A percentile compares a stretch with the other conserved stretches of the same genome.
Conservation (phyloP, 2,329 filamentous ascomycete genomes). For the Colletotrichum lini region DNA sequence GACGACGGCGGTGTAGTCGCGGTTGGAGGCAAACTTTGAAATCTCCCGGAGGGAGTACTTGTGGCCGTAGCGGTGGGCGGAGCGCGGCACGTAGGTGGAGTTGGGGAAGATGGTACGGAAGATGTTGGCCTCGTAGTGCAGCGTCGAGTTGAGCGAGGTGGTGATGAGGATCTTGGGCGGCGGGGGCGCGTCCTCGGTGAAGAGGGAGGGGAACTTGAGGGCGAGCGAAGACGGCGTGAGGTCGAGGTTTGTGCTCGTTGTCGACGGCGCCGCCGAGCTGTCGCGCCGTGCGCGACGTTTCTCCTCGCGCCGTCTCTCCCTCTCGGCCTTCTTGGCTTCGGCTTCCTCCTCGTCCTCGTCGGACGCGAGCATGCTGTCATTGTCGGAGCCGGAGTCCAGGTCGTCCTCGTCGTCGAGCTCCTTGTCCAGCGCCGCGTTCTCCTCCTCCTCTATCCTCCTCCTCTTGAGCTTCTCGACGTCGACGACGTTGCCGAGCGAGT, state of each 20-base stretch:
- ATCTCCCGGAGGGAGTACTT: constrained; percentile 96
- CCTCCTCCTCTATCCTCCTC: constrained; percentile 67
- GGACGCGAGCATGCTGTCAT: constrained; percentile 83
- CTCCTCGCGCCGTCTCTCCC: constrained; percentile 44
- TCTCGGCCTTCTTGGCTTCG: constrained; percentile 60
- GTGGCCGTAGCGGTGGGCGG: constrained; percentile 85
- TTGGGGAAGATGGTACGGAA: constrained; percentile 90
- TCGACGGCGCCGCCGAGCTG: constrained; percentile 69
- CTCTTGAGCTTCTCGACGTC: constrained; percentile 73
- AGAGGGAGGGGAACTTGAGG: constrained; percentile 74
- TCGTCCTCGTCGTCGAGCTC: constrained; percentile 54
- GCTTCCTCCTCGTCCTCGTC: constrained; percentile 67
- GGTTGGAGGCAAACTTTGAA: constrained; percentile 84
- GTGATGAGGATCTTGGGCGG: constrained; percentile 92
- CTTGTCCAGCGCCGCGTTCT: constrained; percentile 56
- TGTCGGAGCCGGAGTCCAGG: constrained; percentile 68
- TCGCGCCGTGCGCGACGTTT: constrained; percentile 59
- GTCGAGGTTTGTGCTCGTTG: constrained; percentile 75
- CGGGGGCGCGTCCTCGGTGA: constrained; percentile 70
- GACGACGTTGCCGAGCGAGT: constrained; percentile 69
- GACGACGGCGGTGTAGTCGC: constrained; percentile 86
- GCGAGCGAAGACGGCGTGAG: constrained; percentile 72
- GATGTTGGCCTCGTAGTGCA: constrained; percentile 86
- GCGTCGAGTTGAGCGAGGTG: constrained; percentile 88
- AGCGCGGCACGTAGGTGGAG: constrained; percentile 87